Evolutionary conservation across 2,329 filamentous ascomycete genomes (phyloP).

Genomic region (Cryphonectria parasitica): DNA sequence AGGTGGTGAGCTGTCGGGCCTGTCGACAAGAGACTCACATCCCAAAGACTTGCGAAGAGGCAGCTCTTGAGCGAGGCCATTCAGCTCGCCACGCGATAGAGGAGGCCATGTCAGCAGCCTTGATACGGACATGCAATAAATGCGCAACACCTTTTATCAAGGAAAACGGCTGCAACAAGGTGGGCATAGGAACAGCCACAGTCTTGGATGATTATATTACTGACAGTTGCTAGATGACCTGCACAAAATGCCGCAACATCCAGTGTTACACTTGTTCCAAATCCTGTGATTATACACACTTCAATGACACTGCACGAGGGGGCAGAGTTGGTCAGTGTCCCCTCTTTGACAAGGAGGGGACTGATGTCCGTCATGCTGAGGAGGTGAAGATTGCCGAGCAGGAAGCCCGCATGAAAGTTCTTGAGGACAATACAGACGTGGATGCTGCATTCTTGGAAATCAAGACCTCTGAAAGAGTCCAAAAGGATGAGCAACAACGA

Average conservation of each 20-base stretch:
- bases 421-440: constrained; percentile 64
- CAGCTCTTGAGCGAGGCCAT: constrained; percentile 60
- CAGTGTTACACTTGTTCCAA: constrained; percentile 76
- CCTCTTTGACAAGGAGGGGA: constrained; percentile 62
- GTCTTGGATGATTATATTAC: neutral
- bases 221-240: constrained; percentile 78
- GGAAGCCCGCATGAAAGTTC: constrained; percentile 57
- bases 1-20: constrained; percentile 65
- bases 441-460: constrained; percentile 61
- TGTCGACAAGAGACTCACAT: constrained; percentile 73
- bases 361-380: constrained; percentile 61
- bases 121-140: constrained; percentile 77
- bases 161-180: constrained; percentile 59
- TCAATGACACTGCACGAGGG: constrained; percentile 56
- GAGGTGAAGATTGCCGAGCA: constrained; percentile 68
- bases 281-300: constrained; percentile 71
- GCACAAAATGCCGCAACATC: constrained; percentile 60
- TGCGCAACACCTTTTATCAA: constrained; percentile 75
- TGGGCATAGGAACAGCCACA: neutral
- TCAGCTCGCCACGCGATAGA: constrained; percentile 71
- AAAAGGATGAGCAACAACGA: constrained; percentile 45
- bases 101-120: constrained; percentile 80
- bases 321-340: constrained; percentile 63
- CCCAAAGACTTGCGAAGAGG: constrained; percentile 72
- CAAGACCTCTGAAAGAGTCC: constrained; percentile 58